These are phyloP conservation scores for Diaporthe batatas DNA, from an alignment of 2,329 filamentous ascomycete species.

Conservation along the genomic window DNA sequence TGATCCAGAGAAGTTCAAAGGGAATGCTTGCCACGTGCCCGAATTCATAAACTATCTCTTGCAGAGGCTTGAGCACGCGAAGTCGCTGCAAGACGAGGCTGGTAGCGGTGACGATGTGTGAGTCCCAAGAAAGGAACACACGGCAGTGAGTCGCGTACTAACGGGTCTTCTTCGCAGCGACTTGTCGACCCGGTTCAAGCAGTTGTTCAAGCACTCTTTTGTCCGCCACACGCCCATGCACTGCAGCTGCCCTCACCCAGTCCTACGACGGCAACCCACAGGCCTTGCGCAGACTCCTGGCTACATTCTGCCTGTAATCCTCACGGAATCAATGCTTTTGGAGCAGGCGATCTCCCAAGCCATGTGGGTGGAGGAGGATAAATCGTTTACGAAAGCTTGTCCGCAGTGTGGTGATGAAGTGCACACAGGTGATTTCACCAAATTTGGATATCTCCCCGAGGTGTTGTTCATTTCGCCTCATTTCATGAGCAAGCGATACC, in stretches of 20 bases:
- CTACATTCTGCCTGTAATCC: background rate
- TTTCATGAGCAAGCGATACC: background rate
- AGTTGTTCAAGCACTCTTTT: constrained; percentile 1
- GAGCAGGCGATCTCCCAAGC: background rate
- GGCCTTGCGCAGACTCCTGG: background rate
- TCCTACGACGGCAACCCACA: background rate
- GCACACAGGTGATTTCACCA: background rate
- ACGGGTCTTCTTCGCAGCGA: background rate
- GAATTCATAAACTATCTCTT: background rate
- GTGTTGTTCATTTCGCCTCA: background rate
- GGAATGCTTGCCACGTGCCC: background rate
- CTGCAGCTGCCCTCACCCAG: background rate
- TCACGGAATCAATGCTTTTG: background rate
- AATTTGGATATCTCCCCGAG: constrained; percentile 16
- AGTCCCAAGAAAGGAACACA: background rate
- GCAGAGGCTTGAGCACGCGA: background rate
- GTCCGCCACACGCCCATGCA: constrained; percentile 1
- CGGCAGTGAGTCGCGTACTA: background rate
- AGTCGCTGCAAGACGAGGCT: background rate
- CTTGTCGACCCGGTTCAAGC: constrained; percentile 1
- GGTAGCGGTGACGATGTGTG: background rate
- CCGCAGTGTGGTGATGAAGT: background rate
- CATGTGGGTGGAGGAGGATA: background rate
- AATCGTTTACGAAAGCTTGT: background rate
- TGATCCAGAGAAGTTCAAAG: background rate